Base-by-base conservation (phyloP, 228 moss, liverwort and hornwort species). In the Sphagnum fallax region DNA sequence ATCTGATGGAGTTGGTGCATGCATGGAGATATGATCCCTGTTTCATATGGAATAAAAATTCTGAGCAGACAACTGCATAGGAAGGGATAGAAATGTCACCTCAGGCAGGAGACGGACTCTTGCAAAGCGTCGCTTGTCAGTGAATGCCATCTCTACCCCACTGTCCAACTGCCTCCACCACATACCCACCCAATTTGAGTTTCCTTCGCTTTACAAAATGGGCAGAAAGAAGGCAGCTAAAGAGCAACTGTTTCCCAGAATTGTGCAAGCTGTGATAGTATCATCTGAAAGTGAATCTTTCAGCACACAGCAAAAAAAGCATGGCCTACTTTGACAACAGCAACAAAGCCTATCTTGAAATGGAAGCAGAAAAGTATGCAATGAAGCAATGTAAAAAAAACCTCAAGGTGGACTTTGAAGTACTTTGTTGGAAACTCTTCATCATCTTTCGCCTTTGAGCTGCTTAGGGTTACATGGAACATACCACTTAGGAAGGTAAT, bases 61-160 rank as follows among this genome's bases (percentile, higher is more conserved):
- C 68, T 50, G 8, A 11, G 6, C 52, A 68, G n/a, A 68, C 52
- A 52, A 8, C 6, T 11, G 5, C 5, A 52, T 50, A 68, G 12
- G 4, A 51, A 32, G 32, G 32, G 32, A 10, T 48, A 60, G 15
- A 49, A n/a, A 8, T 74, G 80, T 57, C 81, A 91, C 91, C 74
- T 89, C 73, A 12, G 79, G 75, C 32, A 91, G 76, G 12, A 88
- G 77, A 75, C 88, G 91, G 3, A 91, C 73, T 66, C 87, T 81
- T 16, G 84, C 87, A 67, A 81, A 89, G 51, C 89, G 89, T 59
- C 91, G 88, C 57, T 75, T 82, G 57, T 91, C 91, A 55, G 72
- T 80, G 52, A 91, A 91, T 5, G 86, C 78, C 52, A 91, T 72
- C 78, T 89, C 82, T 70, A 82, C 84, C 55, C 89, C 91, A 64